Base-by-base conservation (phyloP, 495 filamentous ascomycete genomes). In the Penicillium bialowiezense region DNA sequence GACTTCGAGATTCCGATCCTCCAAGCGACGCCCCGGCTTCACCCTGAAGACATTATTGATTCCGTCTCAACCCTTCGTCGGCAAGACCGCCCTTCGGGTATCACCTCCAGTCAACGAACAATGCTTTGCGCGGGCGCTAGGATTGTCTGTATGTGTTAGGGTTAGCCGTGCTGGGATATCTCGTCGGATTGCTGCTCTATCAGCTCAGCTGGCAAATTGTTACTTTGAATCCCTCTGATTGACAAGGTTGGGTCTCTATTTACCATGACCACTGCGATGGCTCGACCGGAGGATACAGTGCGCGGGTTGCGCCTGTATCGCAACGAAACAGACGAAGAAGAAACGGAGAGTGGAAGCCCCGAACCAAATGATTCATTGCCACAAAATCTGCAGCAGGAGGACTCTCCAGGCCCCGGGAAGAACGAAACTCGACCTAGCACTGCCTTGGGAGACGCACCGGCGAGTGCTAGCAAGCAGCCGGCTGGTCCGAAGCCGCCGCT, bases 201-300 rank as follows among this genome's bases (percentile, higher is more conserved):
- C 18, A 32, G 29, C 19, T 12, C 39, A 13, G 9, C 44, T 13
- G n/a, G n/a, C 8, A 39, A 41, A 31, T 15, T 32, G 47, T 13
- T n/a, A 33, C 19, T 29, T 31, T 24, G 38, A 8, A 32, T 15
- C 50, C 23, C 19, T 28, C 29, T 39, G 24, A 50, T 39, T 33
- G 32, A 38, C 29, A 42, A 46, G 18, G 23, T 36, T 12, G 15
- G 20, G 34, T 41, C 17, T 20, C 6, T 35, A 29, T 33, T 43
- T 45, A 47, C 31, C 40, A 71, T 71, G 67, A 54, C 72, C 44
- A 65, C 69, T 54, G 63, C 65, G 34, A 72, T 73, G 67, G 47
- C 56, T 41, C 67, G 67, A 39, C 55, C 71, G 20, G 71, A 73
- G 50, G 71, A 74, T 50, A 66, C 67, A 4, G 51, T 70, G 26